phyloP scores from a whole-genome alignment of 2,329 filamentous ascomycete species.

The Incumbomyces delicatus region DNA sequence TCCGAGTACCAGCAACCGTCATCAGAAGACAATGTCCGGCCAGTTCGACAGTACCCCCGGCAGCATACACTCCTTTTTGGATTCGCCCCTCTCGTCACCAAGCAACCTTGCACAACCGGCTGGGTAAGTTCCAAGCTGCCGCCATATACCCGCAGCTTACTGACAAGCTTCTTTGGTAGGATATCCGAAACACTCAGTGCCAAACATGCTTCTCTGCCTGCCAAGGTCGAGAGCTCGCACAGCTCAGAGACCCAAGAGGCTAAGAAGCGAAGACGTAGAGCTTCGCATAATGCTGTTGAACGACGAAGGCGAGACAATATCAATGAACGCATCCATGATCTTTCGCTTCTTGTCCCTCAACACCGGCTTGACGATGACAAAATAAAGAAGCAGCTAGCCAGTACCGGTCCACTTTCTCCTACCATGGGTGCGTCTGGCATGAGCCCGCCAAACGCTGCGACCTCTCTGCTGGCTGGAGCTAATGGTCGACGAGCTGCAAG shows the following conservation, averaged over 20 bases:
- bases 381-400: conserved; percentile 87
- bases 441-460: conserved; percentile 59
- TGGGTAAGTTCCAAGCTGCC: conserved; percentile 33
- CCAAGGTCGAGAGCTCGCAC: conserved; percentile 58
- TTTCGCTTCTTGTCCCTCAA: conserved; percentile 82
- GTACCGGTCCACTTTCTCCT: conserved; percentile 80
- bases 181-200: conserved; percentile 67
- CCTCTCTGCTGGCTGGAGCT: conserved; percentile 76
- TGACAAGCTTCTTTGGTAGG: background rate
- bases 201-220: conserved; percentile 77
- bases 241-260: conserved; percentile 55
- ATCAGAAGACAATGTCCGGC: conserved; percentile 75
- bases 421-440: conserved; percentile 61
- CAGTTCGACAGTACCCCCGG: conserved; percentile 85
- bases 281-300: conserved; percentile 95
- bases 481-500: conserved; percentile 70
- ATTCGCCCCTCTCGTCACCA: conserved; percentile 82
- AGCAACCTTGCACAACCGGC: conserved; percentile 45
- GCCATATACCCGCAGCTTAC: background rate
- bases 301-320: conserved; percentile 93
- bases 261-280: conserved; percentile 79
- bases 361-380: conserved; percentile 96
- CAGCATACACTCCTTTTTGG: conserved; percentile 74
- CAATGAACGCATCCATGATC: conserved; percentile 94
- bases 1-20: conserved; percentile 48